phyloP scores from a whole-genome alignment of 352 stramenopile species.

The Heterotrichella gracilis region DNA sequence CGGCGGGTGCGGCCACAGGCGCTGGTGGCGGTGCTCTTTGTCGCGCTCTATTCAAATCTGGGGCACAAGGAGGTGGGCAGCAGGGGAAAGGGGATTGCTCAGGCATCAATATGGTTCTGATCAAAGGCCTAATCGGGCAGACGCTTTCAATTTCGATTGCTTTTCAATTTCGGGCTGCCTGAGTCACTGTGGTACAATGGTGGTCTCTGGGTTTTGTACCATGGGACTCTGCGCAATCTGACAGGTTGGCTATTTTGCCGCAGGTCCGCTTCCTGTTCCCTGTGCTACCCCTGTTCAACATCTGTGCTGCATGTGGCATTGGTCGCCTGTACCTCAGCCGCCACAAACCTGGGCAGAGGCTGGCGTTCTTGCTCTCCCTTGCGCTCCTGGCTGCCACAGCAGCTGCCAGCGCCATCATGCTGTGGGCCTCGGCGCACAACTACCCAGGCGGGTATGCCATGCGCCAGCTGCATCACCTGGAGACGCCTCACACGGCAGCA shows the following conservation, averaged over 20 bases:
- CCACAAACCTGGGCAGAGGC: conserved; percentile 19
- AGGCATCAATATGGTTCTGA: too few species aligned
- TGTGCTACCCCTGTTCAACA: conserved; percentile 66
- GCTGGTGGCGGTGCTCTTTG: conserved; percentile 30
- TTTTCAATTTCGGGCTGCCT: too few species aligned
- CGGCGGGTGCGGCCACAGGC: not conserved
- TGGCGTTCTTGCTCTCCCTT: conserved; percentile 24
- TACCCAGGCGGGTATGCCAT: conserved; percentile 47
- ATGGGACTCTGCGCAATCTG: too few species aligned
- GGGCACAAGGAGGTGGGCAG: conserved; percentile 93
- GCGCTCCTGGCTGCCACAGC: conserved; percentile 26
- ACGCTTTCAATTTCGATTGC: too few species aligned
- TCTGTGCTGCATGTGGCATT: conserved; percentile 35
- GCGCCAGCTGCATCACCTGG: conserved; percentile 18
- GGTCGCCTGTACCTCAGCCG: not conserved
- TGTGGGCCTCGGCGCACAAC: conserved; percentile 41
- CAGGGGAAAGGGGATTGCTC: too few species aligned
- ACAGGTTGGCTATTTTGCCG: too few species aligned
- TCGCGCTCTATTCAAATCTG: conserved; percentile 65
- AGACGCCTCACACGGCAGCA: too few species aligned
- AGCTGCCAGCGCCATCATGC: conserved; percentile 28
- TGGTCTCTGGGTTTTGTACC: too few species aligned
- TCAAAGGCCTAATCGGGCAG: too few species aligned
- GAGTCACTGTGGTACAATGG: too few species aligned
- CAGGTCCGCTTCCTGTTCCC: conserved; percentile 89